phyloP scores from a whole-genome alignment of 768 basidiomycete genomes.

The Suillus subluteus region DNA sequence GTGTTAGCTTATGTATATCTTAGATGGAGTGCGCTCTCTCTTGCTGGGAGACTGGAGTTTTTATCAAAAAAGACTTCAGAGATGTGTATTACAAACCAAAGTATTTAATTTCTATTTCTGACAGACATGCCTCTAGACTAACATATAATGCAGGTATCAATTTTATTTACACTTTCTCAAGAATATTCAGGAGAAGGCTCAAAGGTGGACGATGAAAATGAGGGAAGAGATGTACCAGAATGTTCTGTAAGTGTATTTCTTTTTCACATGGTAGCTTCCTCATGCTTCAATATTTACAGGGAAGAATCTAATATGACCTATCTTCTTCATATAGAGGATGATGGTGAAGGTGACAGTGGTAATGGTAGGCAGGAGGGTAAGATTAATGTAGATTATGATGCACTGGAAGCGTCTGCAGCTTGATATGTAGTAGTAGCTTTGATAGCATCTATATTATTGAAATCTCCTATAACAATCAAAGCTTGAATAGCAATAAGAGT shows the following conservation, averaged over 20 bases:
- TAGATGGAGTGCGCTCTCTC: not conserved
- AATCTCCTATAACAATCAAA: not conserved
- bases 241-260: not conserved
- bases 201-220: not conserved
- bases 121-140: not conserved
- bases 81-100: not conserved
- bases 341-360: not conserved
- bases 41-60: not conserved
- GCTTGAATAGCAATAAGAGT: not conserved
- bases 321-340: not conserved
- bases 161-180: not conserved
- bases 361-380: not conserved
- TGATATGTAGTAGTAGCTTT: not conserved
- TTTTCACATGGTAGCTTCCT: not conserved
- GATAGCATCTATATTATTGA: not conserved
- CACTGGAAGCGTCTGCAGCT: not conserved
- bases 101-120: not conserved
- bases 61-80: not conserved
- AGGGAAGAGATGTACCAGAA: constrained; percentile 1
- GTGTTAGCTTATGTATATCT: not conserved
- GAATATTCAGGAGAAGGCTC: not conserved
- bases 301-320: not conserved
- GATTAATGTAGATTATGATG: not conserved
- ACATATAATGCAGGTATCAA: not conserved
- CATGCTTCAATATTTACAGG: not conserved